These are phyloP conservation scores for Carex sylvatica DNA, from an alignment of 202 grass and related monocot genomes.

Conservation along the genomic window DNA sequence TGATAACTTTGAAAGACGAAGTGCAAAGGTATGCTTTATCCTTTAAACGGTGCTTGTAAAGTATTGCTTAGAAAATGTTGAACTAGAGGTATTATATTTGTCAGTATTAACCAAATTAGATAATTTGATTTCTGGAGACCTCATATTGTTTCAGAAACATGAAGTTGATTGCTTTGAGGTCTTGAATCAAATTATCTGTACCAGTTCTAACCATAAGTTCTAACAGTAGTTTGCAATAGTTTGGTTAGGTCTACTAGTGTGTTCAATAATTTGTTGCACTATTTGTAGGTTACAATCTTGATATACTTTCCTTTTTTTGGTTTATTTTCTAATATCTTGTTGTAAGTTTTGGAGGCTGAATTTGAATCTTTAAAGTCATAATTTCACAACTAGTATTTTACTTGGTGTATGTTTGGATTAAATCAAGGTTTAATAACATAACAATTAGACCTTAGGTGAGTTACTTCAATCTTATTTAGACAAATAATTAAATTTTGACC, in stretches of 20 bases:
- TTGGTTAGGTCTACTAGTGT: background rate
- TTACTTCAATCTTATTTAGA: background rate
- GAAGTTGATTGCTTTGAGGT: background rate
- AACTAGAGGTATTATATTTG: background rate
- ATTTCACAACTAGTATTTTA: background rate
- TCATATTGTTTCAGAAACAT: constrained; percentile 6
- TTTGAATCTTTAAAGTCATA: background rate
- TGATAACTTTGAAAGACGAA: constrained; percentile 91
- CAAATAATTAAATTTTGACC: background rate
- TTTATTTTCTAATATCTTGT: background rate
- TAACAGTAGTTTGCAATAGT: background rate
- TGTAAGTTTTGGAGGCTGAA: background rate
- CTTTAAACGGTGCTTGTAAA: background rate
- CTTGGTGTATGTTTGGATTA: background rate
- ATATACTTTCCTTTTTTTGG: background rate
- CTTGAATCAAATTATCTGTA: background rate
- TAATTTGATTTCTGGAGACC: background rate
- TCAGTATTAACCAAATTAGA: background rate
- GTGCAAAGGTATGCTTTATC: constrained; percentile 73
- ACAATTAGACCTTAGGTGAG: background rate
- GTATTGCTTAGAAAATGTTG: constrained; percentile 7
- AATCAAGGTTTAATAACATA: background rate
- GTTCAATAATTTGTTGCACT: background rate
- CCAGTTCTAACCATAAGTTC: background rate
- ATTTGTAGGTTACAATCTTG: background rate